Base-by-base conservation (phyloP, 2,329 filamentous ascomycete species). In the Amauroascus niger region DNA sequence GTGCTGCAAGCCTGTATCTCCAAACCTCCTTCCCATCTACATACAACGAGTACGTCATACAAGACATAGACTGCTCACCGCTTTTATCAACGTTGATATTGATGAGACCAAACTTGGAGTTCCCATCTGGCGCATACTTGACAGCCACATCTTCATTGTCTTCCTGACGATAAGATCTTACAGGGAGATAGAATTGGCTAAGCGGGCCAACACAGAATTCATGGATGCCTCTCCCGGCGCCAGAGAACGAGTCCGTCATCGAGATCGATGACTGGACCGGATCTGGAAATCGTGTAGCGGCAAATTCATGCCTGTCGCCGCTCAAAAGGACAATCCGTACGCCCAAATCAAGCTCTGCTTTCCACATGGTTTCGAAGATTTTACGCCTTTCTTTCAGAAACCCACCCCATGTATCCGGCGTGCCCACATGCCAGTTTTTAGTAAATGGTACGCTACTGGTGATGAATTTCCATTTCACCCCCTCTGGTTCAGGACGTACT, bases 261-360 rank as follows among this genome's bases (percentile, higher is more conserved):
- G 51, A 47, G 6, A 45, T 56, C 32, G 18, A 63, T 50, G 22
- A 62, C 55, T 8, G 43, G 4, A 59, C 55, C 1, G 69, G 71
- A 13, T 79, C 78, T 7, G 80, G 80, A 62, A 83, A 84, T 0
- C 84, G 82, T 0, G 91, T 97, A 0, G 91, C 90, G 1, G 87
- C 93, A 67, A 97, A 97, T 68, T 98, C 93, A 65, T 98, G 93
- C n/a, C 93, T 78, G 64, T 98, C 93, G 0, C 93, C 93, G 14
- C 86, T 93, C 9, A 98, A 75, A 11, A 97, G 76, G 2, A 95
- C 78, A 6, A 97, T 83, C 22, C 90, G 87, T 5, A 86, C 74
- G 6, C 87, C 86, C 4, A 81, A 79, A 1, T 71, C 69, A 11
- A 80, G 74, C n/a, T 87, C 84, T 0, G 86, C 83, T 57, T 87